phyloP scores from a whole-genome alignment of 176 grass and related monocot species.

The Cocos nucifera region DNA sequence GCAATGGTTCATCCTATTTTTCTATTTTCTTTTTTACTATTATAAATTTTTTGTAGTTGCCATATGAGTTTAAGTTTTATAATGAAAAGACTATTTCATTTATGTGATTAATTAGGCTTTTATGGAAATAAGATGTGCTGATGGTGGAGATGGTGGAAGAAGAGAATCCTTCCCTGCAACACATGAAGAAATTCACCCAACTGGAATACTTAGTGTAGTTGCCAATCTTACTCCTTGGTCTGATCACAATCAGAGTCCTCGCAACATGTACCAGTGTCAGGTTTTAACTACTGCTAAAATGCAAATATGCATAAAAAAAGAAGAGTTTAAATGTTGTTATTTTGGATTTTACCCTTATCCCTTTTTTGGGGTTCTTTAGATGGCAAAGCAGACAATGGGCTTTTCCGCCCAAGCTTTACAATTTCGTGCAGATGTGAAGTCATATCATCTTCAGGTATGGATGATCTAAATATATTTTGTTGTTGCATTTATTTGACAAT shows the following conservation, averaged over 20 bases:
- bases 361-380: conserved; percentile 35
- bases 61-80: too few relatives aligned
- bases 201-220: conserved; percentile 87
- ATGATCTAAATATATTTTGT: conserved; percentile 5
- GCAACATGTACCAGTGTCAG: conserved; percentile 99
- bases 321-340: background rate
- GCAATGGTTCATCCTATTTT: conserved; percentile 5
- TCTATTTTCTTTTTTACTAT: background rate
- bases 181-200: conserved; percentile 97
- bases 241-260: conserved; percentile 95
- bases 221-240: conserved; percentile 96
- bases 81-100: too few relatives aligned
- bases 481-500: background rate
- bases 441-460: conserved; percentile 91
- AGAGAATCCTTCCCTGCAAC: conserved; percentile 55
- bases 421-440: conserved; percentile 76
- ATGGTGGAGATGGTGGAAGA: conserved; percentile 91
- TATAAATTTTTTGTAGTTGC: too few relatives aligned
- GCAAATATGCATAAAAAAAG: background rate
- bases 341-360: background rate
- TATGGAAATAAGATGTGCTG: conserved; percentile 94
- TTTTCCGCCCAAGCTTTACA: conserved; percentile 80
- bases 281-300: conserved; percentile 30
- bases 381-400: conserved; percentile 99
- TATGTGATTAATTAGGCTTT: conserved; percentile 45